Evolutionary conservation across 2,329 filamentous ascomycete genomes (phyloP), one percentile per base, ranked within the genome.

Genomic region (Leptosphaerulina australis): DNA sequence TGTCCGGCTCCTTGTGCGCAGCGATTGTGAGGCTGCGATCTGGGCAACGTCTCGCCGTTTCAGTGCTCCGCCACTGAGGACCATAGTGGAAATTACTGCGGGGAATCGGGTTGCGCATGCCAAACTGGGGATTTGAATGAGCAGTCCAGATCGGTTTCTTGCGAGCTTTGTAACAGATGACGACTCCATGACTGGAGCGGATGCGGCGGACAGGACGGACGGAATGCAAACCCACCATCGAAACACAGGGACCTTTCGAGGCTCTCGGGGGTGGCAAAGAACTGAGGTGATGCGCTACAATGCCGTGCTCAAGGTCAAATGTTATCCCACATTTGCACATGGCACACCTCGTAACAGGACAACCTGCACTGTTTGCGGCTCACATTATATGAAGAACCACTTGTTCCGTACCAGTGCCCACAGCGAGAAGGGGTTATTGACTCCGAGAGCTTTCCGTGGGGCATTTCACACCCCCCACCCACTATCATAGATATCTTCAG

Each of bases 11-110:
- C 20, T 30, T 31, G 20, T 7, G 25, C 34, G 12, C 21, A 14
- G 9, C 22, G 22, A 28, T 17, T 12, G 35, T 7, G 11, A 20
- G 20, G 36, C 25, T 51, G 35, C 36, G 21, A 35, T 17, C 24
- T 40, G 29, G 15, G 48, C 41, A 35, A 8, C 3, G 35, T 39
- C 24, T 51, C 41, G 28, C 29, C 7, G 36, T 46, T 51, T 45
- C 48, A 51, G n/a, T 51, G 21, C 20, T 41, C 43, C 18, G 36
- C 41, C 43, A 36, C 30, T 25, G 25, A 20, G 11, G 15, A 5
- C 15, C 12, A 33, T n/a, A 14, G 36, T 39, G 29, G 21, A 15
- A 35, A 15, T 3, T 21, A 26, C 12, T 9, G 21, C 30, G 30
- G 18, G 22, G 17, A 15, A 29, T 6, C 8, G 22, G 18, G n/a